Evolutionary conservation across 2,329 filamentous ascomycete species (phyloP).

Genomic region (Epichloe hybrida): DNA sequence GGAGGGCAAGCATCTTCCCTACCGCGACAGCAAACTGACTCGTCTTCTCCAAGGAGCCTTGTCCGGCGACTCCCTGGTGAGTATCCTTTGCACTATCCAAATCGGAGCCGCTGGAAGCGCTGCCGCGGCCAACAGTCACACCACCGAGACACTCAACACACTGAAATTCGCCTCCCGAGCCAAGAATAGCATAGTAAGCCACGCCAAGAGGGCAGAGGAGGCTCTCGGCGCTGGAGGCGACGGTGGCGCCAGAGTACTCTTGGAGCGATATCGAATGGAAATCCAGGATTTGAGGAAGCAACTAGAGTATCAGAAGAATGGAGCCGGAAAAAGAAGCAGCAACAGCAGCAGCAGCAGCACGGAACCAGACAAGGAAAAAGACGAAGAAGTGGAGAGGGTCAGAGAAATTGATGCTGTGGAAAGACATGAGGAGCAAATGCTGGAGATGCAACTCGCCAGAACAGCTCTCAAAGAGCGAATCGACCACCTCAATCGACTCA

Average conservation of each 20-base stretch:
- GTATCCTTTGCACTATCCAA: constrained; percentile 93
- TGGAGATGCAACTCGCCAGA: constrained; percentile 94
- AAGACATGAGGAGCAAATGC: constrained; percentile 90
- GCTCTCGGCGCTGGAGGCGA: constrained; percentile 67
- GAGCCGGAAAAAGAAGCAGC: constrained; percentile 4
- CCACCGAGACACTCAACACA: constrained; percentile 83
- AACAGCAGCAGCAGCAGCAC: constrained; percentile 45
- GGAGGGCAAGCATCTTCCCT: constrained; percentile 85
- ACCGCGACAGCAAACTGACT: constrained; percentile 94
- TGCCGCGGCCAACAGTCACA: constrained; percentile 60
- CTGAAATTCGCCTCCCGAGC: constrained; percentile 92
- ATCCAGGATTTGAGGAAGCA: constrained; percentile 71
- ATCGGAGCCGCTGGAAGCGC: constrained; percentile 67
- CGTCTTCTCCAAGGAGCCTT: constrained; percentile 82
- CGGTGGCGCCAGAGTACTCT: constrained; percentile 69
- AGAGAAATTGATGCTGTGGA: constrained; percentile 64
- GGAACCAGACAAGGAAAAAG: constrained; percentile 36
- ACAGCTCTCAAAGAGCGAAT: constrained; percentile 96
- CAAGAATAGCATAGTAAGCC: constrained; percentile 95
- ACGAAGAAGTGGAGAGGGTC: constrained; percentile 58
- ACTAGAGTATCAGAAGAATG: constrained; percentile 69
- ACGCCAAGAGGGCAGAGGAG: constrained; percentile 90
- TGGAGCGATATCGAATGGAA: constrained; percentile 89
- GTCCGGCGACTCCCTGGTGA: constrained; percentile 92
- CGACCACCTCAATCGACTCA: constrained; percentile 88